Evolutionary conservation across 371 early-diverging fungal genomes (phyloP), one percentile per base, ranked within the genome.

Genomic region (Choanephora cucurbitarum): DNA sequence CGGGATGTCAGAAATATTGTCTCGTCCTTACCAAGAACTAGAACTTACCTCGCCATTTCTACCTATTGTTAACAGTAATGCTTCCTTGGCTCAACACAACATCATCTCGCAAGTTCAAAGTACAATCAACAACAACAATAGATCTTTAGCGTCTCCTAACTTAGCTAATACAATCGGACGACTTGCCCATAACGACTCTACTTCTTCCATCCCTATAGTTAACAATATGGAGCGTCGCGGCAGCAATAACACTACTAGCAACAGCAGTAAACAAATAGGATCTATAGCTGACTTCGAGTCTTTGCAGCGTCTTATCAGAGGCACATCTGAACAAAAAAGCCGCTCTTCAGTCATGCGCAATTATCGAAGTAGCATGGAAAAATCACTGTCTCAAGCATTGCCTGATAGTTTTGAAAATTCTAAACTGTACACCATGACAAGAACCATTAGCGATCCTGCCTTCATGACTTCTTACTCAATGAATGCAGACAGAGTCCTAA

Each of bases 401-500:
- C 57, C 58, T 32, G 71, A 71, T 32, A 52, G 55, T 13, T 42
- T 48, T 18, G 65, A 64, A 18, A 58, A 53, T 39, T 59, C 61
- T 4, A 57, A 52, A 10, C 24, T 64, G 4, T 58, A 49, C 39
- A 54, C 54, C 2, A 37, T 37, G 37, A 37, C 37, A 54, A 10
- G 55, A n/a, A 22, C 57, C 24, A 23, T 46, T 22, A 49, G 32
- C 9, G 64, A 66, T 5, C 52, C 55, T 5, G 59, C 69, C 6
- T 67, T 61, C 31, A 64, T 69, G 3, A 62, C 71, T 0, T 67
- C 58, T 6, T 46, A 66, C 15, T 56, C 57, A 24, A 60, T 80
- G 3, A 76, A 84, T 55, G 72, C 79, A 0, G 80, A 84, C 24
- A 74, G 79, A 11, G 72, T 83, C 2, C 55, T 86, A 32, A n/a